Percentiles rank a stretch among this genome's conserved stretches.
phyloP scores from a whole-genome alignment of 768 basidiomycete genomes.

The Auricularia auricula-judae region DNA sequence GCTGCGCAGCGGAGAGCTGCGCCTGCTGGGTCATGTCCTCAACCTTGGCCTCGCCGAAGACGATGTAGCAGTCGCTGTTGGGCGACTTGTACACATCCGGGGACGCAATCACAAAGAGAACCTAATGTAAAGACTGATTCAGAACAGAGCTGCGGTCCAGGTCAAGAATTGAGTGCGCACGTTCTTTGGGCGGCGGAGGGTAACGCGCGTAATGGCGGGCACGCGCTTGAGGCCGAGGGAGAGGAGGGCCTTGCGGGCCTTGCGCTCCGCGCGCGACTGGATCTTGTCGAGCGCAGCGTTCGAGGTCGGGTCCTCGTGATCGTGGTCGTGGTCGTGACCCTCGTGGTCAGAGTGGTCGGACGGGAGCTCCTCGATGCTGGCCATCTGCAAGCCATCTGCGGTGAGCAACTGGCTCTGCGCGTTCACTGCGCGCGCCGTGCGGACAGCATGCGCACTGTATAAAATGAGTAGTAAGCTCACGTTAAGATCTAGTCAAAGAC shows the following conservation, averaged over 20 bases:
- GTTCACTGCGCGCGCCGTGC: too few relatives aligned
- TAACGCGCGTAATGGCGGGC: constrained; percentile 87
- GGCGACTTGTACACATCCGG: constrained; percentile 98
- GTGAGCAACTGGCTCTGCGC: too few relatives aligned
- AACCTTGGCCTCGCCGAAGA: constrained; percentile 96
- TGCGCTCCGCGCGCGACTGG: constrained; percentile 88
- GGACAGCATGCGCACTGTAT: too few relatives aligned
- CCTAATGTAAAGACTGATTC: constrained; percentile 25
- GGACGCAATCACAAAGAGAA: constrained; percentile 83
- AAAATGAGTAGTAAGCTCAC: too few relatives aligned
- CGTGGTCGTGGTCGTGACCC: constrained; percentile 38
- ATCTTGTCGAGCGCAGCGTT: constrained; percentile 83
- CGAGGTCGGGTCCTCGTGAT: constrained; percentile 71
- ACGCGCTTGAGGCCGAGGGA: constrained; percentile 89
- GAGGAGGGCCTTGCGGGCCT: constrained; percentile 88
- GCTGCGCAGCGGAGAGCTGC: constrained; percentile 69
- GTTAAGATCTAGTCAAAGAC: too few relatives aligned
- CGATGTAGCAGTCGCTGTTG: constrained; percentile 96
- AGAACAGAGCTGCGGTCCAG: background rate
- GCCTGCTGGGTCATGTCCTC: constrained; percentile 82
- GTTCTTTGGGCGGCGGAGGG: constrained; percentile 89
- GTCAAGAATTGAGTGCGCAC: constrained; percentile 30
- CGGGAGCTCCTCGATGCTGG: constrained; percentile 71
- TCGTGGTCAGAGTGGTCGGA: constrained; percentile 74
- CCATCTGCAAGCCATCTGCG: constrained; percentile 14